Percentiles rank a stretch among this genome's conserved stretches.
Conservation (phyloP, 495 filamentous ascomycete genomes). For the Bryoglossum gracile region DNA sequence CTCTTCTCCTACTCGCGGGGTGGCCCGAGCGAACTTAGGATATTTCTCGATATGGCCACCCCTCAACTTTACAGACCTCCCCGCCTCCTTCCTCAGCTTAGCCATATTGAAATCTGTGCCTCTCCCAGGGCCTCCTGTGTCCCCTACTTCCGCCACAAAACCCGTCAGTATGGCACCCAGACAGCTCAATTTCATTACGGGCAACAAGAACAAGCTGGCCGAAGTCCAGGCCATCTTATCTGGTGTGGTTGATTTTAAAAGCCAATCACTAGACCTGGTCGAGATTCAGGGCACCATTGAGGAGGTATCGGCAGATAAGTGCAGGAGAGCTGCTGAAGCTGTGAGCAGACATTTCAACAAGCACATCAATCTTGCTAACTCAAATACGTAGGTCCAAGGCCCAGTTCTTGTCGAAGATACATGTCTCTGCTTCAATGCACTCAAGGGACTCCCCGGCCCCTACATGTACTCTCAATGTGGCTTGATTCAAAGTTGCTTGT, state of each 20-base stretch:
- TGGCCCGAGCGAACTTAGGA: too few relatives aligned
- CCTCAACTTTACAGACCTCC: too few relatives aligned
- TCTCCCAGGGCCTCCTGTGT: too few relatives aligned
- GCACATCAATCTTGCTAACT: not conserved
- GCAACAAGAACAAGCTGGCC: constrained; percentile 84
- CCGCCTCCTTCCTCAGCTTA: too few relatives aligned
- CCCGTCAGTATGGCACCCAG: constrained; percentile 24
- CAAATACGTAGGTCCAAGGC: constrained; percentile 56
- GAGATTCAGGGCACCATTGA: constrained; percentile 93
- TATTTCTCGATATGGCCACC: too few relatives aligned
- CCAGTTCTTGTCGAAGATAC: constrained; percentile 96
- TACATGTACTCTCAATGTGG: constrained; percentile 65
- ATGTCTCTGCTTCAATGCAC: constrained; percentile 82
- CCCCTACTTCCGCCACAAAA: not conserved
- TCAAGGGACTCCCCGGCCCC: constrained; percentile 86
- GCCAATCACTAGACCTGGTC: constrained; percentile 65
- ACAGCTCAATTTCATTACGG: constrained; percentile 86
- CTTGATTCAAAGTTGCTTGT: not conserved
- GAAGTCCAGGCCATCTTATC: constrained; percentile 85
- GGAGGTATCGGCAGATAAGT: constrained; percentile 85
- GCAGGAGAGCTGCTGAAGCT: constrained; percentile 62
- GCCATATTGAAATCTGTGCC: too few relatives aligned
- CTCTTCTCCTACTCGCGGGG: too few relatives aligned
- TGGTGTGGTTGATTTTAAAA: constrained; percentile 62
- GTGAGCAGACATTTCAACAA: constrained; percentile 45